These are phyloP conservation scores for Aspergillus funiculosus DNA, from an alignment of 495 filamentous ascomycete species.

Conservation along the genomic window DNA sequence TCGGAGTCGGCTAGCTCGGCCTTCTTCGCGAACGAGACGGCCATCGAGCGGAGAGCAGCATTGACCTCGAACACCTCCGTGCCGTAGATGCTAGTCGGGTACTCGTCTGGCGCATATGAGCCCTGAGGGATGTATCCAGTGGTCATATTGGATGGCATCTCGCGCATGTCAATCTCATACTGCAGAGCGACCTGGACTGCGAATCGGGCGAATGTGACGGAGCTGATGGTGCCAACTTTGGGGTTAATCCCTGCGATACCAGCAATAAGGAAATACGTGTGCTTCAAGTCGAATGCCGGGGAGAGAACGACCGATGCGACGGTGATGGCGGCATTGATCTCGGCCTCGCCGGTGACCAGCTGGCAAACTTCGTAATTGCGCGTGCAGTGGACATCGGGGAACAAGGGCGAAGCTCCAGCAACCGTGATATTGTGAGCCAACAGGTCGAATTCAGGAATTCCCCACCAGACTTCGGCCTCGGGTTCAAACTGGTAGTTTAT, in stretches of 20 bases:
- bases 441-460: slow-evolving; percentile 55
- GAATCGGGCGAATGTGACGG: slow-evolving; percentile 61
- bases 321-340: slow-evolving; percentile 70
- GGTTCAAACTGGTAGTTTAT: slow-evolving; percentile 51
- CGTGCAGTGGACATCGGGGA: slow-evolving; percentile 59
- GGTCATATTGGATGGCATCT: slow-evolving; percentile 58
- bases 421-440: slow-evolving; percentile 60
- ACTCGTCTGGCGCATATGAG: slow-evolving; percentile 46
- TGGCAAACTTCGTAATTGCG: slow-evolving; percentile 55
- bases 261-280: slow-evolving; percentile 65
- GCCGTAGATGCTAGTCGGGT: slow-evolving; percentile 61
- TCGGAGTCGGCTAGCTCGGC: slow-evolving; percentile 53
- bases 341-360: slow-evolving; percentile 51
- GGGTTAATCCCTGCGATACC: slow-evolving; percentile 73
- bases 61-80: slow-evolving; percentile 76
- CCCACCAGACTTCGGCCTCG: slow-evolving; percentile 64
- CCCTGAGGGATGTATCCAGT: slow-evolving; percentile 66
- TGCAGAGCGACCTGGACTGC: slow-evolving; percentile 68
- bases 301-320: slow-evolving; percentile 55
- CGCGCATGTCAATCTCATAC: slow-evolving; percentile 67
- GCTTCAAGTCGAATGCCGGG: slow-evolving; percentile 55
- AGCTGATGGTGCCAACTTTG: slow-evolving; percentile 53
- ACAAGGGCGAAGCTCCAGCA: slow-evolving; percentile 60
- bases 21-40: slow-evolving; percentile 48
- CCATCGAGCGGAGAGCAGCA: slow-evolving; percentile 51